These are phyloP conservation scores for Ophiostoma ulmi DNA, from an alignment of 2,329 filamentous ascomycete genomes.

Conservation along the genomic window DNA sequence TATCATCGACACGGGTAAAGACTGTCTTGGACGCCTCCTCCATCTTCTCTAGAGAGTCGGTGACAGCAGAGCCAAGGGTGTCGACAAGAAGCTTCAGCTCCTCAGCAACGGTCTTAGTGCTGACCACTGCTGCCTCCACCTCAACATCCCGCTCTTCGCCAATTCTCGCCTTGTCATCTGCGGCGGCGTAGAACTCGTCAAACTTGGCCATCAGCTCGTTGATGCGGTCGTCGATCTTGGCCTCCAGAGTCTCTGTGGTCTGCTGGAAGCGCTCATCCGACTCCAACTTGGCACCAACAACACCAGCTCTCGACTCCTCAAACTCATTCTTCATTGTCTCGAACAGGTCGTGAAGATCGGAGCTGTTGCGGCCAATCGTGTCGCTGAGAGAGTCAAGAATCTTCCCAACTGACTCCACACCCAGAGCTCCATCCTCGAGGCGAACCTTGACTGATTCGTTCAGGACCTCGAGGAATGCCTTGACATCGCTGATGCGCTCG, in stretches of 20 bases:
- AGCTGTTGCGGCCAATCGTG: conserved; percentile 52
- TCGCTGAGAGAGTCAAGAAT: conserved; percentile 63
- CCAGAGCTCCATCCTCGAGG: conserved; percentile 67
- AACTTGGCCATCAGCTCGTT: conserved; percentile 79
- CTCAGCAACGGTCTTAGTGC: conserved; percentile 74
- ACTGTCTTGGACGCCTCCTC: conserved; percentile 82
- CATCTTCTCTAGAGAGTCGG: conserved; percentile 79
- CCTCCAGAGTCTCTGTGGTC: conserved; percentile 49
- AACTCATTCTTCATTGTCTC: conserved; percentile 80
- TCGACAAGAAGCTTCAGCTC: conserved; percentile 84
- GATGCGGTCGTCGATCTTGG: conserved; percentile 61
- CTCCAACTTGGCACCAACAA: conserved; percentile 76
- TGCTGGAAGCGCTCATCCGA: conserved; percentile 70
- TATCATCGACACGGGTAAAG: conserved; percentile 74
- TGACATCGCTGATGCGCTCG: conserved; percentile 65
- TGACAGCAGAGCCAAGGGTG: conserved; percentile 73
- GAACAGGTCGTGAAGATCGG: conserved; percentile 66
- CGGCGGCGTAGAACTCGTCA: conserved; percentile 70
- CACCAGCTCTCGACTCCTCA: conserved; percentile 74
- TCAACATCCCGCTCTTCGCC: conserved; percentile 68
- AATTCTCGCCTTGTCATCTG: conserved; percentile 68
- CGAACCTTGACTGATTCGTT: conserved; percentile 70
- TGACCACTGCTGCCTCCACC: conserved; percentile 67
- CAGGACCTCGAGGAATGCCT: conserved; percentile 69
- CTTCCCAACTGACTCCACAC: conserved; percentile 68